A percentile compares a stretch with the other conserved stretches of the same genome.
Evolutionary conservation across 2,329 filamentous ascomycete genomes (phyloP).

Genomic region (Passalora sequoiae): DNA sequence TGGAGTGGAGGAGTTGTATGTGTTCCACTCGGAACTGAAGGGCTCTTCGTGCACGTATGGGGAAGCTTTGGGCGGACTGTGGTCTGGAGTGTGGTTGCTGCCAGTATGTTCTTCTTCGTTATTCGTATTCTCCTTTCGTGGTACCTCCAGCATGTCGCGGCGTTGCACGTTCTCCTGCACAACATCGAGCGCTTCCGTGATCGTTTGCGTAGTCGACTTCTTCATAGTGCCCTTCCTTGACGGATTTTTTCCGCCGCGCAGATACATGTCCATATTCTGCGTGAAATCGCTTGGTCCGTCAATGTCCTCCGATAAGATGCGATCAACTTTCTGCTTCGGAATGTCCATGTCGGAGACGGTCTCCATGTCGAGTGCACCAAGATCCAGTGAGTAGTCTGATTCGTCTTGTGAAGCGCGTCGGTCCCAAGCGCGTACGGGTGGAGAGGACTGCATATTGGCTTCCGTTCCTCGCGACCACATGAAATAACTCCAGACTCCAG

Average conservation of each 20-base stretch:
- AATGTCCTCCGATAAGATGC: conserved; percentile 34
- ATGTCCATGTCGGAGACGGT: conserved; percentile 23
- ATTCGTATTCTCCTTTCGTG: background rate
- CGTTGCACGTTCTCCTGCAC: background rate
- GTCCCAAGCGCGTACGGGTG: conserved; percentile 25
- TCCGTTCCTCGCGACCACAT: background rate
- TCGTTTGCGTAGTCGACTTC: conserved; percentile 6
- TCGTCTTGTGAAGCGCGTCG: conserved; percentile 25
- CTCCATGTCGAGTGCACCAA: conserved; percentile 30
- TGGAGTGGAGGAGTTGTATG: conserved; percentile 28
- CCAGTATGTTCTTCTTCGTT: conserved; percentile 16
- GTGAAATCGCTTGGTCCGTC: conserved; percentile 38
- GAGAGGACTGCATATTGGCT: conserved; percentile 29
- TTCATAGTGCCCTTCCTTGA: conserved; percentile 16
- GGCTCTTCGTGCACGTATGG: conserved; percentile 14
- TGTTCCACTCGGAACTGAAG: conserved; percentile 30
- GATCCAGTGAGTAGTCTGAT: conserved; percentile 30
- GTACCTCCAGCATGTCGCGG: conserved; percentile 2
- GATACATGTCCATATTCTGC: conserved; percentile 34
- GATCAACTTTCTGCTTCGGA: conserved; percentile 25
- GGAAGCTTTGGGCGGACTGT: conserved; percentile 27
- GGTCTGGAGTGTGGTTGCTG: conserved; percentile 27
- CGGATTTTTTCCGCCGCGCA: conserved; percentile 23
- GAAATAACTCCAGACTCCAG: conserved; percentile 5
- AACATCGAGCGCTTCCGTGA: conserved; percentile 2